Evolutionary conservation across 2,329 filamentous ascomycete species (phyloP).

Genomic region (Hypomyces rosellus): DNA sequence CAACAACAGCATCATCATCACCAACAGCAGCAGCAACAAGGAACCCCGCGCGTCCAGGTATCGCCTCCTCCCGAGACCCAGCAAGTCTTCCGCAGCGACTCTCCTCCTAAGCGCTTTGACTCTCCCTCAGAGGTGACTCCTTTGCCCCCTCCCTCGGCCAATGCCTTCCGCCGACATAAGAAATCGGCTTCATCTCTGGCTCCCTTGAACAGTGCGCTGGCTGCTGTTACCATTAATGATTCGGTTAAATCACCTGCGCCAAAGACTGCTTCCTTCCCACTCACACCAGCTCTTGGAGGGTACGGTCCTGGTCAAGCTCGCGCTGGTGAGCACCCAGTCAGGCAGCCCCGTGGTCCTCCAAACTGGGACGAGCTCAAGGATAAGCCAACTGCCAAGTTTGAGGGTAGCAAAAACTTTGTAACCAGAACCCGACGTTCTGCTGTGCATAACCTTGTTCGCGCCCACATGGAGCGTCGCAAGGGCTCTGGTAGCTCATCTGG

Average conservation of each 20-base stretch:
- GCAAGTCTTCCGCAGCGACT: conserved; percentile 53
- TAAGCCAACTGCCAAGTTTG: conserved; percentile 86
- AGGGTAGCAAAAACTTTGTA: conserved; percentile 97
- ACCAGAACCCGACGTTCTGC: conserved; percentile 87
- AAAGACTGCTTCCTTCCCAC: conserved; percentile 73
- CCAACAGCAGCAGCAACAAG: conserved; percentile 37
- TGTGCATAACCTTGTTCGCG: conserved; percentile 84
- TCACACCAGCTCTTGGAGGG: conserved; percentile 72
- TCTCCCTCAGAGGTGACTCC: conserved; percentile 63
- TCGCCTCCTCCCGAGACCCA: conserved; percentile 67
- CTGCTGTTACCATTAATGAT: conserved; percentile 37
- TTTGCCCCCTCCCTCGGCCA: conserved; percentile 80
- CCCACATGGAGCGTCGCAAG: conserved; percentile 80
- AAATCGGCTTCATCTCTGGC: conserved; percentile 70
- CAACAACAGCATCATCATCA: conserved; percentile 41
- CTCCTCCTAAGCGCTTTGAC: conserved; percentile 59
- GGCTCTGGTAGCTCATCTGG: conserved; percentile 63
- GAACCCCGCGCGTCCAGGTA: conserved; percentile 69
- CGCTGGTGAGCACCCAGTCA: conserved; percentile 87
- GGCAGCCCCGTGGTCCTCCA: conserved; percentile 89
- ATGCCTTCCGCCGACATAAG: conserved; percentile 91
- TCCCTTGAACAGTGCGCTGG: conserved; percentile 46
- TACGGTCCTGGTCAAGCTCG: conserved; percentile 91
- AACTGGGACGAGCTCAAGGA: conserved; percentile 83
- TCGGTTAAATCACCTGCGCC: conserved; percentile 57